Evolutionary conservation across 2,329 filamentous ascomycete species (phyloP).

Genomic region (Capronia epimyces): DNA sequence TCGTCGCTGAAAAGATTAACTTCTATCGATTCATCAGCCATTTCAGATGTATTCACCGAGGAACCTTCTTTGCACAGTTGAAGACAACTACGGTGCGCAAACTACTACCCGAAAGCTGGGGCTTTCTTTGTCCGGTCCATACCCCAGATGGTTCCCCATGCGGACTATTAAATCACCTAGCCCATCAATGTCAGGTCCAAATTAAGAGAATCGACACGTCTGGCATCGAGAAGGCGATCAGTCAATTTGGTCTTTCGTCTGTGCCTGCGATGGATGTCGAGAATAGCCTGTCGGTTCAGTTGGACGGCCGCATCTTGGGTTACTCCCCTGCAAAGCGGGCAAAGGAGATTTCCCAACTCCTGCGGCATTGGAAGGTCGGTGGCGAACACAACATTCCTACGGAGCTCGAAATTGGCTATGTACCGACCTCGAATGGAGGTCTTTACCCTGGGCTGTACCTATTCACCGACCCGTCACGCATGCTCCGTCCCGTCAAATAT

Average conservation of each 20-base stretch:
- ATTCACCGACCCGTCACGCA: conserved; percentile 75
- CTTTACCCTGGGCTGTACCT: conserved; percentile 96
- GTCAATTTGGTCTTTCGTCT: conserved; percentile 71
- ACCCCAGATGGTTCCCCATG: conserved; percentile 95
- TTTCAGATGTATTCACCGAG: conserved; percentile 98
- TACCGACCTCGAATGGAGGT: conserved; percentile 82
- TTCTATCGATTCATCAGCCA: conserved; percentile 98
- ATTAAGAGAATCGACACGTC: conserved; percentile 71
- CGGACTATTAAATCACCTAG: conserved; percentile 87
- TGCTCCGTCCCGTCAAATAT: conserved; percentile 90
- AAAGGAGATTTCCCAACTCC: conserved; percentile 71
- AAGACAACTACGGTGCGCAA: conserved; percentile 98
- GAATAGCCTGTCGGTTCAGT: conserved; percentile 80
- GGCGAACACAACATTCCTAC: conserved; percentile 72
- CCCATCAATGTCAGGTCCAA: conserved; percentile 88
- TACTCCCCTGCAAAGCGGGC: conserved; percentile 85
- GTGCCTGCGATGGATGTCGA: conserved; percentile 71
- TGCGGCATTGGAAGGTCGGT: conserved; percentile 93
- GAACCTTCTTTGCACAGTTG: conserved; percentile 95
- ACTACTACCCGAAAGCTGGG: conserved; percentile 92
- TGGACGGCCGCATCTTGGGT: conserved; percentile 84
- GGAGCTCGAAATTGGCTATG: conserved; percentile 84
- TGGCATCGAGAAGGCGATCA: conserved; percentile 65
- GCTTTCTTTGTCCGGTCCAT: conserved; percentile 94
- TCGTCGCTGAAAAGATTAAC: conserved; percentile 98